Percentiles rank a stretch among this genome's conserved stretches.
Evolutionary conservation across 306 rosid species (phyloP).

Genomic region (Senna tora): DNA sequence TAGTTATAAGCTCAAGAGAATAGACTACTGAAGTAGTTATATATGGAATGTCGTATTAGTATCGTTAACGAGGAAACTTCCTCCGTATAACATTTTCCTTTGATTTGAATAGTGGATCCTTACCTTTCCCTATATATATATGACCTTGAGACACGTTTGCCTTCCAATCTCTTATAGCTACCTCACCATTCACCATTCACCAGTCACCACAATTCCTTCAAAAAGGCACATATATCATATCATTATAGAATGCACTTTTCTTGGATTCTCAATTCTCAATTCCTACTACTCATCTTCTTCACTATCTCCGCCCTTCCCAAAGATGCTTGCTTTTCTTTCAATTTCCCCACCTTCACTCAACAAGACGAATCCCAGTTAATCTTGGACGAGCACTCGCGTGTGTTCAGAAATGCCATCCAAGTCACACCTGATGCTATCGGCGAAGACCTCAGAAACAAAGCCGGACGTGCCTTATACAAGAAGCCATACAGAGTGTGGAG

Average conservation of each 20-base stretch:
- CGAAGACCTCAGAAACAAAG: not conserved
- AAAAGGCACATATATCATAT: too few species aligned
- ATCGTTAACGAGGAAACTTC: too few species aligned
- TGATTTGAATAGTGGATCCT: too few species aligned
- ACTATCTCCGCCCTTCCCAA: conserved; percentile 3
- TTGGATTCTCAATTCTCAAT: not conserved
- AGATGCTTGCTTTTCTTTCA: conserved; percentile 34
- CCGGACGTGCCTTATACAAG: conserved; percentile 41
- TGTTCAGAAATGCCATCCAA: conserved; percentile 41
- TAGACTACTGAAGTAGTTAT: too few species aligned
- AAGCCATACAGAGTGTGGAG: conserved; percentile 19
- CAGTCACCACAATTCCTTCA: too few species aligned
- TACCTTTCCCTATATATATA: too few species aligned
- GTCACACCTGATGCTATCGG: conserved; percentile 48
- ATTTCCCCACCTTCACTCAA: conserved; percentile 36
- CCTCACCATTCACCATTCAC: too few species aligned
- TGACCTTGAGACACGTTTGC: too few species aligned
- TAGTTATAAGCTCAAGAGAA: too few species aligned
- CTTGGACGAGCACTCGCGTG: not conserved
- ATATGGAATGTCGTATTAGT: too few species aligned
- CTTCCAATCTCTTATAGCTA: too few species aligned
- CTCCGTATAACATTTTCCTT: too few species aligned
- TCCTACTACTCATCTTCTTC: conserved; percentile 31
- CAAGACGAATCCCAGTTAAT: not conserved
- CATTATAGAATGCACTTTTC: not conserved